Base-by-base conservation (phyloP, 805 yeast genomes). In the Wickerhamiella australiensis region DNA sequence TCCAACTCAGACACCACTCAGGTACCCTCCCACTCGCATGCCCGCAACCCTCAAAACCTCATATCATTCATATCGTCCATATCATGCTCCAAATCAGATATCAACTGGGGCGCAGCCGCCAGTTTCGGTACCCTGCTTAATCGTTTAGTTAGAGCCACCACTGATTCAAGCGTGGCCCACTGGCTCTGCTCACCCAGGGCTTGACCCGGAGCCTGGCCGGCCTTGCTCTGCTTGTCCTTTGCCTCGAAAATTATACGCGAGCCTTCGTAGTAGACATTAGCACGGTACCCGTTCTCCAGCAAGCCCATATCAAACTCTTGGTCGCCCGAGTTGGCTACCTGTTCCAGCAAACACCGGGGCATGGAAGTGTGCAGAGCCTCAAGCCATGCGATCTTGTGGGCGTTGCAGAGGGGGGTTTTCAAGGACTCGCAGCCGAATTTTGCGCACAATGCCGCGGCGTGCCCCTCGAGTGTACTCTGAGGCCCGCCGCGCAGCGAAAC, bases 311-410 rank as follows among this genome's bases (percentile, higher is more conserved):
- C 31, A n/a, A 41, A 41, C 8, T 25, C 20, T 3, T 15, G 18
- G 3, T 37, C 17, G 11, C 47, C 33, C 13, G 41, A 22, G 7
- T 45, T 27, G 29, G 21, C 41, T 20, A 36, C 47, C 13, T 22
- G 23, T 8, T 37, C 47, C 20, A 45, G 41, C 21, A 18, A 13
- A 7, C 26, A 9, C 23, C 25, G 21, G 33, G 47, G 47, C 47
- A 45, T 45, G 3, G 27, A 25, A 20, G 21, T 35, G 33, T 45
- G 47, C 9, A 35, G 21, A 15, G 42, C 47, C 9, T 35, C 18
- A 23, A 45, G 47, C 47, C 47, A 45, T 3, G 42, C 41, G 23
- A 45, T 35, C 20, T 45, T 25, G 41, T 23, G 35, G 21, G 47
- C 41, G 21, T 35, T 11, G 21, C 15, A 7, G 7, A 45, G 21